These are phyloP conservation scores for Glutinoglossum americanum DNA, from an alignment of 495 filamentous ascomycete species.

Conservation along the genomic window DNA sequence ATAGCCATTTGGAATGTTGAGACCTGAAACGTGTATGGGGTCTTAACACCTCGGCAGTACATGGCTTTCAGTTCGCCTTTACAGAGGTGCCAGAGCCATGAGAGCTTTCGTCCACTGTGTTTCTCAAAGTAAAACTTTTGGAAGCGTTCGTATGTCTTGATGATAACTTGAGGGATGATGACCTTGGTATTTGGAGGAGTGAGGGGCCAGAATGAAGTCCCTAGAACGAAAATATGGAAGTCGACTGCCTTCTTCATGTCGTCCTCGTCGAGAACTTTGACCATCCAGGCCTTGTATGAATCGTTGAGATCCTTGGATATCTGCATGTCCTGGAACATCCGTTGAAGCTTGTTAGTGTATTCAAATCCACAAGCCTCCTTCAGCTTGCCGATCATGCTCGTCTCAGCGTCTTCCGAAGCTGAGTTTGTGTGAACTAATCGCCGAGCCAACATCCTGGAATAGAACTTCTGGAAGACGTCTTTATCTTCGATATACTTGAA, in stretches of 20 bases:
- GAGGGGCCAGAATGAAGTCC: conserved; percentile 95
- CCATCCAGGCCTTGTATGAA: conserved; percentile 52
- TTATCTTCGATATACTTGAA: conserved; percentile 99
- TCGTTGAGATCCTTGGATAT: conserved; percentile 92
- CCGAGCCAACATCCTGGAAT: conserved; percentile 88
- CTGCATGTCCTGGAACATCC: conserved; percentile 99
- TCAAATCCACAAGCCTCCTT: conserved; percentile 98
- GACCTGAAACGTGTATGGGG: conserved; percentile 91
- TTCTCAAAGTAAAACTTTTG: conserved; percentile 83
- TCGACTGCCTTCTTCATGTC: conserved; percentile 43
- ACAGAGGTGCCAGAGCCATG: conserved; percentile 95
- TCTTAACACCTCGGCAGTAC: conserved; percentile 71
- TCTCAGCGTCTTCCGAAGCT: conserved; percentile 91
- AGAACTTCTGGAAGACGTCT: conserved; percentile 99
- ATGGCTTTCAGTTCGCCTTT: conserved; percentile 92
- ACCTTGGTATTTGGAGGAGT: conserved; percentile 67
- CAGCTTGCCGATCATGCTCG: conserved; percentile 97
- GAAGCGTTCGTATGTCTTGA: conserved; percentile 74
- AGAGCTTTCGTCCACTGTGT: conserved; percentile 87
- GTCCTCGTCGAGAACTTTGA: conserved; percentile 36
- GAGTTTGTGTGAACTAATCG: conserved; percentile 86
- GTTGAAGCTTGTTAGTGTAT: conserved; percentile 97
- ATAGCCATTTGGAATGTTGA: conserved; percentile 96
- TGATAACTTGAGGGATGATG: conserved; percentile 63
- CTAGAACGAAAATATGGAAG: conserved; percentile 67